Evolutionary conservation across 257 asterid species (phyloP), one percentile per base, ranked within the genome.

Genomic region (Linaria vulgaris): DNA sequence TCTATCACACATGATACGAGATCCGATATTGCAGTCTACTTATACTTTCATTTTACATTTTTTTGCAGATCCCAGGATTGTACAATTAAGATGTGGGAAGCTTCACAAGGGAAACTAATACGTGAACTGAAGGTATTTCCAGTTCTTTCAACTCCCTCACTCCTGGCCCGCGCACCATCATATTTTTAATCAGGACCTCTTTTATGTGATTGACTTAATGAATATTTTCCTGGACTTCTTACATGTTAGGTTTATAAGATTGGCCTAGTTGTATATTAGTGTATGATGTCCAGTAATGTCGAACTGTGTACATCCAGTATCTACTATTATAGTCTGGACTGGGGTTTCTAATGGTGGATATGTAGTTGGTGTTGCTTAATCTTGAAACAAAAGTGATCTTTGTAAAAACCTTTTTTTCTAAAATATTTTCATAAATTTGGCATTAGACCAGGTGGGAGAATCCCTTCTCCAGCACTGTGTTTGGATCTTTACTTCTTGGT

Each of bases 1-100:
- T 59, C 52, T 53, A 69, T 25, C 34, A 17, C 38, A 16, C 50
- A 61, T 56, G 59, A 43, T 38, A 67, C 51, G 16, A 22, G 51
- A 27, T 55, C 44, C 20, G 47, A 9, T 41, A 44, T 30, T 46
- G 12, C 60, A 20, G 57, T 57, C 12, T 15, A 34, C 10, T 34
- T 34, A 23, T 63, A 19, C 20, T 61, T 63, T 49, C 52, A 25
- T 59, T 68, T 76, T 25, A 41, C 71, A 48, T 68, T 58, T 82
- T 58, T 82, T 74, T 56, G 48, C 82, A 92, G 97, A 71, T 92
- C 99, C 63, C 91, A 89, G 77, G 99, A 92, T 78, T 87, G 97
- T 69, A 92, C 94, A 19, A 89, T 89, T 77, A 92, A 92, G 74
- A 83, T 92, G 83, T 92, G 97, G 99, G 89, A 92, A 71, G 80